Evolutionary conservation across 2,329 filamentous ascomycete genomes (phyloP), one percentile per base, ranked within the genome.

Genomic region (Dothidotthia symphoricarpi): DNA sequence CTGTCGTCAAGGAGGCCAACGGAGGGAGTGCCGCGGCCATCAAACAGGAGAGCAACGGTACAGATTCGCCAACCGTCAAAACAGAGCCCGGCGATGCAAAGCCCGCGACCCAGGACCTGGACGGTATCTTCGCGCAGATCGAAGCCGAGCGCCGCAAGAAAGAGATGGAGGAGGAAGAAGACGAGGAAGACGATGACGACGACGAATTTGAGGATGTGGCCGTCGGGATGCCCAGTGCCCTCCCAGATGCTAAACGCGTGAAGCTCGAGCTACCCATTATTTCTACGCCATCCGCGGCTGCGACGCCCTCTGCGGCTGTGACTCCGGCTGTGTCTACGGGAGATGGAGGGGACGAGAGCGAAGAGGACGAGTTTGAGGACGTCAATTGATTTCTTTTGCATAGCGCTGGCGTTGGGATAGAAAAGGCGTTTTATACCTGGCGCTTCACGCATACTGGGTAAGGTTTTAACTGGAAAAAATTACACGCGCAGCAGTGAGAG

Each of bases 121-220:
- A 83, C 39, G 79, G 80, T 36, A 80, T 85, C 39, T 88, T 86
- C 60, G 78, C 78, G 25, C 77, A 77, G 41, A 72, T 88, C 13
- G 82, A 81, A 51, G 76, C 75, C 4, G 79, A 82, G 45, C 77
- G 55, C 31, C 51, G 53, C 16, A 83, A 61, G 73, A 59, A 68
- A 30, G 56, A 68, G 30, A 28, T 43, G 30, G 65, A 64, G 11
- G 59, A 64, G 28, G 59, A 67, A 69, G 52, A 66, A 12, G 61
- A 60, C 17, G 68, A 64, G 6, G 66, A 72, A 12, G 69, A 74
- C 25, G 73, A 72, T 7, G 70, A 73, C 25, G 74, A 79, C 17
- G 72, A 74, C 16, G 62, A 64, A 30, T 63, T 62, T 24, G 66
- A 68, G 36, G 63, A 67, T 29, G 63, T 66, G 13, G 60, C 64